A percentile compares a stretch with the other conserved stretches of the same genome.
Evolutionary conservation across 129 eudicot species (phyloP).

Genomic region (Silybum marianum): DNA sequence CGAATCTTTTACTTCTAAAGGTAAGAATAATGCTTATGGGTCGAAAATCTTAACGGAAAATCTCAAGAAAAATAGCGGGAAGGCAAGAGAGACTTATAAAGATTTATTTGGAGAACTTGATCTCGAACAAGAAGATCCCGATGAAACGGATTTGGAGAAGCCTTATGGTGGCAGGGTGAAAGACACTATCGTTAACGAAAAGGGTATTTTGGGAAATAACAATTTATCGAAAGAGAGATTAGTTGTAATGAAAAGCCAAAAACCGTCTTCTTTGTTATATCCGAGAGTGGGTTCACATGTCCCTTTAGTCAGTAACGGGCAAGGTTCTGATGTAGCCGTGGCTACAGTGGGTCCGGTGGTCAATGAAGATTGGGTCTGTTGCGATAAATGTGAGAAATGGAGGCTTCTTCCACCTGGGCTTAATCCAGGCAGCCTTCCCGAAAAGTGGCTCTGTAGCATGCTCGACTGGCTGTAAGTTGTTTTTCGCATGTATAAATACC

Average conservation of each 20-base stretch:
- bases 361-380: constrained; percentile 84
- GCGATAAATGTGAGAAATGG: constrained; percentile 92
- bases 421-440: constrained; percentile 68
- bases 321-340: constrained; percentile 47
- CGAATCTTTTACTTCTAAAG: constrained; percentile 44
- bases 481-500: background rate
- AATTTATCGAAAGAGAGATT: constrained; percentile 35
- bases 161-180: constrained; percentile 24
- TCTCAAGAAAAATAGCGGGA: constrained; percentile 41
- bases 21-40: constrained; percentile 33
- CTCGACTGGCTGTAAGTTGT: constrained; percentile 90
- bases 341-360: constrained; percentile 45
- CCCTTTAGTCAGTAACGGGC: constrained; percentile 41
- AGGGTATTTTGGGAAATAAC: constrained; percentile 28
- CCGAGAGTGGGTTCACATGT: constrained; percentile 25
- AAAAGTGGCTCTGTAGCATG: constrained; percentile 90
- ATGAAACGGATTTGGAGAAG: constrained; percentile 47
- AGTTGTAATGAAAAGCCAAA: constrained; percentile 39
- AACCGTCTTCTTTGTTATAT: constrained; percentile 33
- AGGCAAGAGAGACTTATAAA: constrained; percentile 54
- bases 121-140: constrained; percentile 54
- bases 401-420: constrained; percentile 89
- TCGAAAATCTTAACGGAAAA: constrained; percentile 35
- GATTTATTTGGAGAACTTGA: constrained; percentile 86
- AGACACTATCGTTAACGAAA: constrained; percentile 14